Percentiles rank a stretch among this genome's conserved stretches.
phyloP scores from a whole-genome alignment of 805 yeast genomes.

The Ogataea allantospora region DNA sequence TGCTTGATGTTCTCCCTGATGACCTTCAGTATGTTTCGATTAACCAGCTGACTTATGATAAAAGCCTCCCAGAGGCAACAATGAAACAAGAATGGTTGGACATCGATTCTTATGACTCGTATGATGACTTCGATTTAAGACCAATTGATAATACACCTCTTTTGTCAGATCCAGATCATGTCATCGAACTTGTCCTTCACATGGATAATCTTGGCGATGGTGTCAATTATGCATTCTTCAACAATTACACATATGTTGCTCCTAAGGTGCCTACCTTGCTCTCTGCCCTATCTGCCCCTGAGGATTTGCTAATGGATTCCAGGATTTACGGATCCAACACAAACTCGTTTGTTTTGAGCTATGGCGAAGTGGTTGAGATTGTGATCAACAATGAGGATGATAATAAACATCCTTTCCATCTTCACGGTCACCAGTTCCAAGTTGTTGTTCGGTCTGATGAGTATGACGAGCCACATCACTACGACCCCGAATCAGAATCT shows the following conservation, averaged over 20 bases:
- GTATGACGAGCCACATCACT: slow-evolving; percentile 58
- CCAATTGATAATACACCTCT: slow-evolving; percentile 41
- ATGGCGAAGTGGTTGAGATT: slow-evolving; percentile 67
- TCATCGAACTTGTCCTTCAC: slow-evolving; percentile 53
- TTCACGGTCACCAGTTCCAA: slow-evolving; percentile 92
- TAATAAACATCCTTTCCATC: slow-evolving; percentile 94
- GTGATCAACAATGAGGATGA: slow-evolving; percentile 80
- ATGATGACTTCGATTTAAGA: slow-evolving; percentile 47
- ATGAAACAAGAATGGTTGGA: slow-evolving; percentile 21
- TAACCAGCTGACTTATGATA: slow-evolving; percentile 53
- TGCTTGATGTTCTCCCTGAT: slow-evolving; percentile 68
- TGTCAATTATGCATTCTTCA: slow-evolving; percentile 73
- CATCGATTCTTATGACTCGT: slow-evolving; percentile 30
- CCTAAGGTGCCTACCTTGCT: slow-evolving; percentile 73
- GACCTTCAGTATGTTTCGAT: slow-evolving; percentile 56
- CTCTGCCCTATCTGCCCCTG: slow-evolving; percentile 61
- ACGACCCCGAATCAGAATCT: slow-evolving; percentile 40
- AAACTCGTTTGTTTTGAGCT: slow-evolving; percentile 57
- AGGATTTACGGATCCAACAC: slow-evolving; percentile 74
- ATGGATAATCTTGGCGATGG: slow-evolving; percentile 76
- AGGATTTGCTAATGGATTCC: slow-evolving; percentile 47
- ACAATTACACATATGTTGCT: slow-evolving; percentile 57
- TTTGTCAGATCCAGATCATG: slow-evolving; percentile 61
- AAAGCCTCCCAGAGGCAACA: slow-evolving; percentile 24
- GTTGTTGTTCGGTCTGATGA: slow-evolving; percentile 62